A percentile compares a stretch with the other conserved stretches of the same genome.
phyloP scores from a whole-genome alignment of 2,329 filamentous ascomycete genomes.

The Cadophora sp. region DNA sequence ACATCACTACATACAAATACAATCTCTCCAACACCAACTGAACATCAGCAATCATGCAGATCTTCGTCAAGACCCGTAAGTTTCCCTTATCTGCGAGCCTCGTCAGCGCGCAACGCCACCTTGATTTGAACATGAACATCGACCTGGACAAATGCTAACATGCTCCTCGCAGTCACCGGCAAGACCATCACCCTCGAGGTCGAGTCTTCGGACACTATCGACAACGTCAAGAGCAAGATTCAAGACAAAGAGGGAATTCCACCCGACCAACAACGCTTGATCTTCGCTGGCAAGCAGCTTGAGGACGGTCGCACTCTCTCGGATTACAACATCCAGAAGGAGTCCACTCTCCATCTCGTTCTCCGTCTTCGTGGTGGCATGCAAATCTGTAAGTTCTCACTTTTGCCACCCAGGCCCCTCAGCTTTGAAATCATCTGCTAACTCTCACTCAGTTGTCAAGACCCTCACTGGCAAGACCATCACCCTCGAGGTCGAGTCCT shows the following conservation, averaged over 20 bases:
- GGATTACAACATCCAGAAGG: constrained; percentile 97
- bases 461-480: constrained; percentile 93
- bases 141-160: constrained; percentile 64
- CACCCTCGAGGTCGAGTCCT: constrained; percentile 99
- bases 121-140: constrained; percentile 58
- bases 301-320: constrained; percentile 91
- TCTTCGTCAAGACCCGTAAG: constrained; percentile 96
- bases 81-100: constrained; percentile 46
- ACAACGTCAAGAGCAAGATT: constrained; percentile 98
- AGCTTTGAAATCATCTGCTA: constrained; percentile 52
- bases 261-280: constrained; percentile 93
- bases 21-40: constrained; percentile 11
- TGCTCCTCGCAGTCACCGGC: constrained; percentile 74
- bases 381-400: constrained; percentile 66
- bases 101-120: constrained; percentile 56
- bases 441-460: constrained; percentile 70
- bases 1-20: constrained; percentile 25
- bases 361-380: constrained; percentile 89
- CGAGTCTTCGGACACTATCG: constrained; percentile 99
- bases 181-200: constrained; percentile 99
- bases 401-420: constrained; percentile 58
- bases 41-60: constrained; percentile 72
- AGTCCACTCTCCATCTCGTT: constrained; percentile 84
- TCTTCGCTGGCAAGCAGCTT: constrained; percentile 95
- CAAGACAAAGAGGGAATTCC: constrained; percentile 98